These are phyloP conservation scores for Chondrostereum purpureum DNA, from an alignment of 1,284 basidiomycete genomes.

Conservation along the genomic window DNA sequence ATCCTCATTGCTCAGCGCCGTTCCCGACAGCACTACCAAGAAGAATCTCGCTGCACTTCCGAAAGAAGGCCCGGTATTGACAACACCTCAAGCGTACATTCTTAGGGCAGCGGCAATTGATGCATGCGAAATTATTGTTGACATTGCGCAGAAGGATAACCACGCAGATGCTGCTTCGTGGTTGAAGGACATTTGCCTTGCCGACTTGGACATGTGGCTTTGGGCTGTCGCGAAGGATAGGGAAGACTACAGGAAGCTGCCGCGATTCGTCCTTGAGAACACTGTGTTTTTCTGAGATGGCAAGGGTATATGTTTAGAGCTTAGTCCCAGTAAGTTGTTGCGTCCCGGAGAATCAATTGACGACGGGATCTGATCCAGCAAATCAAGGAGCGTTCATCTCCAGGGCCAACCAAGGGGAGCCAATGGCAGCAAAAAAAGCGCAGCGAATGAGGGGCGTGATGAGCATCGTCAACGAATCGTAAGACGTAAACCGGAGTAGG, in stretches of 20 bases:
- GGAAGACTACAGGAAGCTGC: conserved; percentile 55
- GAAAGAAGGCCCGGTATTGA: conserved; percentile 60
- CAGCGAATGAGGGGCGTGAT: no score
- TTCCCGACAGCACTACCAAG: conserved; percentile 11
- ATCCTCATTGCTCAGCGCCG: conserved; percentile 30
- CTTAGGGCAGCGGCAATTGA: conserved; percentile 76
- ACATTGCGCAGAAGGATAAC: conserved; percentile 42
- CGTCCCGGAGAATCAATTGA: no score
- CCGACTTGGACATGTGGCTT: conserved; percentile 67
- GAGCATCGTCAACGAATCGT: no score
- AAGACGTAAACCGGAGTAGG: no score
- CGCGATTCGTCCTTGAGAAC: conserved; percentile 54
- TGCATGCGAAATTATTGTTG: conserved; percentile 64
- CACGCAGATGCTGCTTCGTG: conserved; percentile 32
- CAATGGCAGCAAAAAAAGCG: no score
- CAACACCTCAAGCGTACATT: conserved; percentile 58
- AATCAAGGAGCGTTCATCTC: no score
- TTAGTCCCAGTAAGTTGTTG: no score
- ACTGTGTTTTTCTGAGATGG: conserved; percentile 56
- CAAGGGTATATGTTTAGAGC: background rate
- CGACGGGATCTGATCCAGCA: background rate
- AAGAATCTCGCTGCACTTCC: conserved; percentile 23
- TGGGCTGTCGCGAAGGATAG: conserved; percentile 74
- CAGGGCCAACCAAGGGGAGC: background rate
- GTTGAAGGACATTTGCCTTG: conserved; percentile 51